phyloP scores from a whole-genome alignment of 306 rosid genomes.

The Acmispon strigosus region DNA sequence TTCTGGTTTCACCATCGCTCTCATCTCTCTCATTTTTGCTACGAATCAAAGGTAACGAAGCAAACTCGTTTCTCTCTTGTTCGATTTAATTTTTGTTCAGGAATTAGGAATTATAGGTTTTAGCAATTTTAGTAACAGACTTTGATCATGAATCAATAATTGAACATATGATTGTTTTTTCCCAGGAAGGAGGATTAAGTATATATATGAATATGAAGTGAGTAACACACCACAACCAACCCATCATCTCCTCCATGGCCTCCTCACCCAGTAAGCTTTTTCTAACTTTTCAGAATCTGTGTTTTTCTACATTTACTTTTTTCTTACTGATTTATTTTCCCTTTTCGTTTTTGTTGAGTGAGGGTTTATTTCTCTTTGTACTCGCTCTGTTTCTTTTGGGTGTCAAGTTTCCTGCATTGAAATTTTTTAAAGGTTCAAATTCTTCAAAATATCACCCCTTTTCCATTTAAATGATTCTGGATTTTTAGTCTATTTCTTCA shows the following conservation, averaged over 20 bases:
- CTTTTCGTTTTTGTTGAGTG: neutral
- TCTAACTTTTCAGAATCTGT: neutral
- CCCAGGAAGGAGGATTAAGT: no score
- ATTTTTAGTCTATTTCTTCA: neutral
- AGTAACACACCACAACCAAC: neutral
- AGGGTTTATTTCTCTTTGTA: neutral
- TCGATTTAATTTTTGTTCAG: no score
- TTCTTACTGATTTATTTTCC: neutral
- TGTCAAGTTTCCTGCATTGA: neutral
- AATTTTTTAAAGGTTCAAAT: neutral
- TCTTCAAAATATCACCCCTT: neutral
- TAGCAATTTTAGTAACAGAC: no score
- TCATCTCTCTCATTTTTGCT: no score
- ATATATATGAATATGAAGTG: no score
- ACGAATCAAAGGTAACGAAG: no score
- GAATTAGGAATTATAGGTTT: no score
- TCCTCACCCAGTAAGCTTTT: neutral
- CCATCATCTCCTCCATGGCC: slow-evolving; percentile 10
- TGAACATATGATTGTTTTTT: no score
- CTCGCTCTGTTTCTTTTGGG: neutral
- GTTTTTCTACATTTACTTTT: neutral
- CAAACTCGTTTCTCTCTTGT: no score
- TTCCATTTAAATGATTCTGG: neutral
- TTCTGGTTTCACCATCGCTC: no score
- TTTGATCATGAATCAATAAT: neutral